Evolutionary conservation across 805 yeast genomes (phyloP).

Genomic region (Naumovozyma castellii): DNA sequence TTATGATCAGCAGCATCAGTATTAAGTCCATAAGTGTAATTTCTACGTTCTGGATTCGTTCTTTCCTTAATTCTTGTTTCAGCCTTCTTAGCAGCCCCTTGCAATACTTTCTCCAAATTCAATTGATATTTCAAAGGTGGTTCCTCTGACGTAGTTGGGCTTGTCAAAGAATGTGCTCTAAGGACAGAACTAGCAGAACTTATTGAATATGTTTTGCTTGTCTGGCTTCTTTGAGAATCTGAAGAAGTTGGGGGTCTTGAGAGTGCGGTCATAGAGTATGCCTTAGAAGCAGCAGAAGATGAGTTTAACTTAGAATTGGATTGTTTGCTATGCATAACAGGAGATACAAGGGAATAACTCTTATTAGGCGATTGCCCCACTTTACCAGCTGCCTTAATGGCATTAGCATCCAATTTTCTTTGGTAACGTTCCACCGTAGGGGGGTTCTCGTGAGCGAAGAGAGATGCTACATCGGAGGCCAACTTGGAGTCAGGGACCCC

Average conservation of each 20-base stretch:
- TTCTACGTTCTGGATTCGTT: constrained; percentile 12
- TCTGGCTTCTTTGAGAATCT: not conserved
- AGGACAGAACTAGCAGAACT: constrained; percentile 11
- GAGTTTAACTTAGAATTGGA: constrained; percentile 3
- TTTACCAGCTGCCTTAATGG: constrained; percentile 25
- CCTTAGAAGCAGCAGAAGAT: constrained; percentile 25
- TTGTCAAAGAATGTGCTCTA: constrained; percentile 3
- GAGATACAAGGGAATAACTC: not conserved
- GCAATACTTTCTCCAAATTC: constrained; percentile 21
- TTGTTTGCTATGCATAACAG: not conserved
- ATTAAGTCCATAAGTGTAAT: constrained; percentile 15
- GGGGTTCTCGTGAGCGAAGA: constrained; percentile 57
- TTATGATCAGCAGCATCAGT: constrained; percentile 16
- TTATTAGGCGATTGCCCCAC: constrained; percentile 5
- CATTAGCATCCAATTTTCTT: constrained; percentile 33
- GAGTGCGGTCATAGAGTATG: constrained; percentile 13
- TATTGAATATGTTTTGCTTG: constrained; percentile 12
- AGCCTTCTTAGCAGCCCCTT: constrained; percentile 25
- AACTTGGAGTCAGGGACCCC: constrained; percentile 50
- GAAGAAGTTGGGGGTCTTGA: not conserved
- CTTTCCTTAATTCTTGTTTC: constrained; percentile 21
- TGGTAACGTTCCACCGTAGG: constrained; percentile 54
- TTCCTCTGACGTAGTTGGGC: constrained; percentile 12
- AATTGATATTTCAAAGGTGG: constrained; percentile 9
- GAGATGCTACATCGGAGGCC: constrained; percentile 74